Conservation (phyloP, 305 asterid species). For the Striga hermonthica region DNA sequence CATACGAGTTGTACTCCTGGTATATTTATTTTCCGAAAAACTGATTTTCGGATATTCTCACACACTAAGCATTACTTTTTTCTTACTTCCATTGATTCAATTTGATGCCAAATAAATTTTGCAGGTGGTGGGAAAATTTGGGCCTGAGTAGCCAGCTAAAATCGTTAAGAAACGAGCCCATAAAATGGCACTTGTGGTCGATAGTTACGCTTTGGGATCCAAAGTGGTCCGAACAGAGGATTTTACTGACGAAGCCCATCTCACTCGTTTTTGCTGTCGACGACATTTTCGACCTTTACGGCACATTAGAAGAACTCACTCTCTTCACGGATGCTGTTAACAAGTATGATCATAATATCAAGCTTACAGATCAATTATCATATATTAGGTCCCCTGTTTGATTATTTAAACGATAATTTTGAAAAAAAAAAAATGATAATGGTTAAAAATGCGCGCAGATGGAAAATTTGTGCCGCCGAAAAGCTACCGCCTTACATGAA, state of each 20-base stretch:
- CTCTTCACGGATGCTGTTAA: conserved; percentile 43
- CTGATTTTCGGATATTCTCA: too few relatives aligned
- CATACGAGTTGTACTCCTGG: too few relatives aligned
- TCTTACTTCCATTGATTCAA: too few relatives aligned
- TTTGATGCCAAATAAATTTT: too few relatives aligned
- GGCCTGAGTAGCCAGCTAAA: conserved; percentile 34
- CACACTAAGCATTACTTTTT: too few relatives aligned
- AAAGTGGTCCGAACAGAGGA: conserved; percentile 38
- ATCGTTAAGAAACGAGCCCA: conserved; percentile 43
- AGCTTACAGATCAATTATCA: too few relatives aligned
- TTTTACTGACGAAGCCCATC: conserved; percentile 42
- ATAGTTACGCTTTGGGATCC: conserved; percentile 37
- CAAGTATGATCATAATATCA: background rate
- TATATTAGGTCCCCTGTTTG: too few relatives aligned
- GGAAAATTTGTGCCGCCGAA: conserved; percentile 38
- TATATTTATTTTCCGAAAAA: too few relatives aligned
- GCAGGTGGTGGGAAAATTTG: conserved; percentile 54
- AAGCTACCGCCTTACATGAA: conserved; percentile 55
- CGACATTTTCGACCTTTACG: conserved; percentile 58
- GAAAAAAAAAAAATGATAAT: background rate
- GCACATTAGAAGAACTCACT: conserved; percentile 36
- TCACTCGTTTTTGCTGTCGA: conserved; percentile 54
- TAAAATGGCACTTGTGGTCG: conserved; percentile 59
- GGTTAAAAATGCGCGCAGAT: conserved; percentile 33
- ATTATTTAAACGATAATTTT: too few relatives aligned